Conservation (phyloP, 345 rosid genomes). For the Salix koriyanagi region DNA sequence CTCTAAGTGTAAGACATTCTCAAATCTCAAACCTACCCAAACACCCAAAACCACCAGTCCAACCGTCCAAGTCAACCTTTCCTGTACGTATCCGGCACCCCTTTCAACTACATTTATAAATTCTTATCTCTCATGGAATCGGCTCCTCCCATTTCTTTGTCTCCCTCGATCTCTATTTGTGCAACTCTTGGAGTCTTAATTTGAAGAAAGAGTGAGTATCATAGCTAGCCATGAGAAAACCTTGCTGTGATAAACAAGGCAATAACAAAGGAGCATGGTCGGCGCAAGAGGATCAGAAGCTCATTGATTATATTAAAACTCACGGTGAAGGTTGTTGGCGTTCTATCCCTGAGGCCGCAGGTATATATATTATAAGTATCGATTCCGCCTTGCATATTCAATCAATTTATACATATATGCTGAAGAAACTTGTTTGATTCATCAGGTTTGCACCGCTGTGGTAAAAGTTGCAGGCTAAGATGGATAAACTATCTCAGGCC, state of each 20-base stretch:
- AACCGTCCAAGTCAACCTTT: background rate
- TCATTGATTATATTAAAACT: slow-evolving; percentile 30
- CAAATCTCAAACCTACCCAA: slow-evolving; percentile 1
- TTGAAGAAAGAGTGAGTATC: background rate
- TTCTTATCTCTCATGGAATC: background rate
- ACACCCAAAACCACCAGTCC: slow-evolving; percentile 16
- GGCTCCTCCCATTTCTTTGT: background rate
- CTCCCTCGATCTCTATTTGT: too few species aligned
- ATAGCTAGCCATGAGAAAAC: slow-evolving; percentile 13
- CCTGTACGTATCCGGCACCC: background rate
- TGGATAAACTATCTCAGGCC: slow-evolving; percentile 64
- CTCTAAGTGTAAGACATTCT: background rate
- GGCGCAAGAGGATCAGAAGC: slow-evolving; percentile 40
- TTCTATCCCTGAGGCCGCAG: slow-evolving; percentile 39
- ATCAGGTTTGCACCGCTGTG: slow-evolving; percentile 57
- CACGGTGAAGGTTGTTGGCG: slow-evolving; percentile 47
- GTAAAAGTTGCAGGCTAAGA: slow-evolving; percentile 60
- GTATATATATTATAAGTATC: slow-evolving; percentile 1
- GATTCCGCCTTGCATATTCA: too few species aligned
- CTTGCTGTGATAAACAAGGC: slow-evolving; percentile 21
- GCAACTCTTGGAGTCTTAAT: background rate
- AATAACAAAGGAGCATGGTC: slow-evolving; percentile 47
- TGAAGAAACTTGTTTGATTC: background rate
- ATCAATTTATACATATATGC: background rate
- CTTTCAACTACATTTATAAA: slow-evolving; percentile 10